Evolutionary conservation across 805 yeast genomes (phyloP).

Genomic region (Wickerhamiella cacticola): DNA sequence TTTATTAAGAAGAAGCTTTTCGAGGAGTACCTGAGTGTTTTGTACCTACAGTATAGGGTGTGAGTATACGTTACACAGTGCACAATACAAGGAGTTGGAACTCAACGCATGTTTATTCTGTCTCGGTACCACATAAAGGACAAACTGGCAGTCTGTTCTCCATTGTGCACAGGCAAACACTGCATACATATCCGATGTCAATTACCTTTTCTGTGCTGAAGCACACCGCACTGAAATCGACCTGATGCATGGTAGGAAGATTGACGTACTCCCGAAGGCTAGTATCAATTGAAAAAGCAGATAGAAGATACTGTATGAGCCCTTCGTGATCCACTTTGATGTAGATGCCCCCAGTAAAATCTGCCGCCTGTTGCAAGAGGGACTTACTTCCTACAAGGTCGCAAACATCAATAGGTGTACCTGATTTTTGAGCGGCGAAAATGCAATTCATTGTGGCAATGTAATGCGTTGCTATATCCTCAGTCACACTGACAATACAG

Average conservation of each 20-base stretch:
- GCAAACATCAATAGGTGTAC: constrained; percentile 80
- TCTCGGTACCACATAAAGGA: constrained; percentile 51
- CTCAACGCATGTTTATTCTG: too few species aligned
- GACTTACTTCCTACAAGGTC: constrained; percentile 63
- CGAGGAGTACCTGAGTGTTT: too few species aligned
- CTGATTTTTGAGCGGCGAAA: constrained; percentile 83
- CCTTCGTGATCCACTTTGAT: constrained; percentile 56
- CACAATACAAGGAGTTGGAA: too few species aligned
- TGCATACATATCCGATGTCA: constrained; percentile 88
- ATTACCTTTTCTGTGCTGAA: constrained; percentile 81
- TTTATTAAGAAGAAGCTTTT: too few species aligned
- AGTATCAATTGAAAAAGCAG: constrained; percentile 82
- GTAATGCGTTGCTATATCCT: constrained; percentile 67
- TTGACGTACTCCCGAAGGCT: constrained; percentile 62
- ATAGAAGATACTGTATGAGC: constrained; percentile 63
- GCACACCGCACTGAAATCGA: constrained; percentile 91
- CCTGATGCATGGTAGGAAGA: constrained; percentile 70
- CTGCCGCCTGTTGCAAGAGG: constrained; percentile 89
- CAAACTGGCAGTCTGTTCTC: constrained; percentile 49
- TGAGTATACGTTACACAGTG: too few species aligned
- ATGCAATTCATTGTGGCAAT: constrained; percentile 91
- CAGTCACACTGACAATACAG: constrained; percentile 51
- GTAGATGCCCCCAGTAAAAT: constrained; percentile 86
- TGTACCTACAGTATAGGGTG: too few species aligned
- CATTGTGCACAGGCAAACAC: constrained; percentile 74